Evolutionary conservation across 208 protist genomes (phyloP).

Genomic region (Leishmania tarentolae): DNA sequence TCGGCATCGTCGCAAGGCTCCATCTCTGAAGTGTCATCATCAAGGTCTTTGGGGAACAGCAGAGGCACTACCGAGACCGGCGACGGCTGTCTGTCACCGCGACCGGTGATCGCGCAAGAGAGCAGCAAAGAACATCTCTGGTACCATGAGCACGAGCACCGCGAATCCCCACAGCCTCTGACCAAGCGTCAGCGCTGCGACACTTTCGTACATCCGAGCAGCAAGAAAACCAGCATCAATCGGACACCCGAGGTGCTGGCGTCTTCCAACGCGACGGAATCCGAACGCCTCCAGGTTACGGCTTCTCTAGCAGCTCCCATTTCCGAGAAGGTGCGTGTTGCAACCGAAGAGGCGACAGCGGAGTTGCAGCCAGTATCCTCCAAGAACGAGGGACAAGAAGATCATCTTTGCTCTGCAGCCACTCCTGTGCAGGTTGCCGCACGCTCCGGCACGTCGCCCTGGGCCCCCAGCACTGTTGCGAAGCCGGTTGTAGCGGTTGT

Average conservation of each 20-base stretch:
- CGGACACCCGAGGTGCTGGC: neutral
- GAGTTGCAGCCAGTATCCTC: neutral
- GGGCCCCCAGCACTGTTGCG: slow-evolving; percentile 17
- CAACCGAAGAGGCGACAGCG: neutral
- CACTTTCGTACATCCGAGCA: neutral
- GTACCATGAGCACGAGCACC: neutral
- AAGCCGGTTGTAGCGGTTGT: slow-evolving; percentile 24
- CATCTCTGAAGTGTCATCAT: neutral
- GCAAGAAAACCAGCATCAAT: neutral
- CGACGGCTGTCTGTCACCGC: neutral
- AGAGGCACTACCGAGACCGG: neutral
- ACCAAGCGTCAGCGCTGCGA: slow-evolving; percentile 5
- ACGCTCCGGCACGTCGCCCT: neutral
- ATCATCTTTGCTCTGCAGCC: neutral
- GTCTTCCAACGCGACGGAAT: neutral
- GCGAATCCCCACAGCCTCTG: neutral
- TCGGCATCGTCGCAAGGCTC: neutral
- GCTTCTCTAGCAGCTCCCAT: neutral
- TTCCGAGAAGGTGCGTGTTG: neutral
- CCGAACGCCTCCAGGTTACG: neutral
- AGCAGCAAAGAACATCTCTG: neutral
- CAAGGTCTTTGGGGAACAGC: neutral
- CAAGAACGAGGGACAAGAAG: no score
- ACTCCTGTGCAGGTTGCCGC: neutral
- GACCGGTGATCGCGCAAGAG: neutral